A percentile compares a stretch with the other conserved stretches of the same genome.
Evolutionary conservation across 83 land plant genomes (phyloP).

Genomic region (Thuja plicata): DNA sequence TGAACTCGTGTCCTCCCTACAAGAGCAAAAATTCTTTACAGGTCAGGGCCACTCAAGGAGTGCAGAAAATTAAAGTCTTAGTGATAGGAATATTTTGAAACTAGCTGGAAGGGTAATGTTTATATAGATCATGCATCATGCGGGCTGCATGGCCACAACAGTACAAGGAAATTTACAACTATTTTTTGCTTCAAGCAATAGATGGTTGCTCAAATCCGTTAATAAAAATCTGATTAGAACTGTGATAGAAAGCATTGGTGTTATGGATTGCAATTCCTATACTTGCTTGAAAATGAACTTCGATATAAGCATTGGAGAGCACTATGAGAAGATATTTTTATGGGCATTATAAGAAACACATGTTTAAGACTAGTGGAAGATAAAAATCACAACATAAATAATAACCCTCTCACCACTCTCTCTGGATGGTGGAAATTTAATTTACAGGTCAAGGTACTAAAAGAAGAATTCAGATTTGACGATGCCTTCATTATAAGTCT

Average conservation of each 20-base stretch:
- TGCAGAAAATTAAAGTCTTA: background rate
- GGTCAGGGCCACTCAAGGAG: no score
- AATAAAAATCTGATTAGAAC: background rate
- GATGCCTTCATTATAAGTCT: slow-evolving; percentile 60
- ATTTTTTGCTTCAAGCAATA: no score
- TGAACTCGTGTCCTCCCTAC: no score
- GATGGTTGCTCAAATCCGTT: background rate
- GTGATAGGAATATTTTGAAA: background rate
- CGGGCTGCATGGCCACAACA: background rate
- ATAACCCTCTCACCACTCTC: background rate
- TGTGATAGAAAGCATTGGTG: background rate
- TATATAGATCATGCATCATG: background rate
- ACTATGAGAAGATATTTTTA: background rate
- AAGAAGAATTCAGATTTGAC: slow-evolving; percentile 45
- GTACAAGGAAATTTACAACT: no score
- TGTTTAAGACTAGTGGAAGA: background rate
- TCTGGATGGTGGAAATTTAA: no score
- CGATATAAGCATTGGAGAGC: background rate
- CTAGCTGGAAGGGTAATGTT: background rate
- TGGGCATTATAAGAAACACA: background rate
- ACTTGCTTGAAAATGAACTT: background rate
- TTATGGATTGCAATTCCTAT: background rate
- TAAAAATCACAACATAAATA: background rate
- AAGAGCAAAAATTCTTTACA: no score
- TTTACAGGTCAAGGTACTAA: slow-evolving; percentile 33